Base-by-base conservation (phyloP, 2,329 filamentous ascomycete genomes). In the Arthrobotrys conoides region DNA sequence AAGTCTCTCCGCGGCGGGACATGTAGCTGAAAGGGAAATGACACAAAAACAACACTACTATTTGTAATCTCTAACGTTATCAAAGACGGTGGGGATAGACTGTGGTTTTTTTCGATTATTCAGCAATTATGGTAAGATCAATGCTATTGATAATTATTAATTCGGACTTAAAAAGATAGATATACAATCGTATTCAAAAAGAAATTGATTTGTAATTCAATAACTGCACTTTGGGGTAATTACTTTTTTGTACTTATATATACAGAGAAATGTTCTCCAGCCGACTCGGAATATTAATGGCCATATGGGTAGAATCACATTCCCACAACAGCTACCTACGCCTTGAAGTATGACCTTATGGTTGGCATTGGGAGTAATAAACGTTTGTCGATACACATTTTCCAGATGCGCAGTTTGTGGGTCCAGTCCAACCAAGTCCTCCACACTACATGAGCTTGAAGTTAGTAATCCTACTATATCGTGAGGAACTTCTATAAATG, bases 291-390 rank as follows among this genome's bases (percentile, higher is more conserved):
- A 22, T 59, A 30, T n/a, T n/a, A n/a, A n/a, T n/a, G n/a, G n/a
- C n/a, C n/a, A n/a, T n/a, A n/a, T n/a, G n/a, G 55, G n/a, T 16
- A 22, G 8, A 24, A 14, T 41, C 9, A 24, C 55, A 30, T 2
- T 41, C 2, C 10, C 30, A 18, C 18, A n/a, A 24, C 16, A 16
- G 38, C 5, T 5, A 6, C 18, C 18, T 59, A 38, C 33, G 9
- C 33, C 33, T 8, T 44, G n/a, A 36, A 41, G 5, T 27, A 36
- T 36, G 27, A 0, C 20, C 16, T 65, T 65, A 65, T 9, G 48
- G 51, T 57, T 81, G 41, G 82, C 86, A 87, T 83, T 87, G 86
- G 36, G 81, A 84, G 83, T 87, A 87, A 81, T 85, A 87, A 14
- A 83, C 81, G 83, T 87, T 87, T 69, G 81, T 81, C 24, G 82